These are phyloP conservation scores for Aspergillus oerlinghausenensis DNA, from an alignment of 2,329 filamentous ascomycete species.

Conservation along the genomic window DNA sequence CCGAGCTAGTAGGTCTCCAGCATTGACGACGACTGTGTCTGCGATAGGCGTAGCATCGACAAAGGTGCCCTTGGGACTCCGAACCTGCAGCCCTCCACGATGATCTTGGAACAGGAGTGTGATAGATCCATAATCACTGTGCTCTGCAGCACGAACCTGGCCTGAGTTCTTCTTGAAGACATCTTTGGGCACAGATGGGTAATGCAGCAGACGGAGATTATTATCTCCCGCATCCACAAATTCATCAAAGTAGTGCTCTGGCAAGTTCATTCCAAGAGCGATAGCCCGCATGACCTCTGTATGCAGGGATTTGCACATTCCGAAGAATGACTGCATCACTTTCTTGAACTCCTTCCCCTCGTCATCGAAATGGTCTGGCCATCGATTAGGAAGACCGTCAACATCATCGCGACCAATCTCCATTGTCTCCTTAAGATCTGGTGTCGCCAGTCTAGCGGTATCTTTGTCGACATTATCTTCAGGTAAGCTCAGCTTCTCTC, in stretches of 20 bases:
- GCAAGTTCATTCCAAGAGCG: conserved; percentile 72
- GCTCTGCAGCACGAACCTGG: conserved; percentile 72
- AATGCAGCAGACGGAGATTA: conserved; percentile 70
- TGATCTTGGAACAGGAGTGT: conserved; percentile 54
- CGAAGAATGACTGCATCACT: conserved; percentile 72
- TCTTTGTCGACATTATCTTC: conserved; percentile 55
- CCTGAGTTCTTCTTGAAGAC: conserved; percentile 63
- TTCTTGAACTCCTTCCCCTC: conserved; percentile 60
- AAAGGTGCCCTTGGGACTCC: conserved; percentile 70
- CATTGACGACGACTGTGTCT: conserved; percentile 81
- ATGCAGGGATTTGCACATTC: conserved; percentile 70
- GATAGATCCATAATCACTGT: conserved; percentile 60
- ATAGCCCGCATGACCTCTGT: conserved; percentile 77
- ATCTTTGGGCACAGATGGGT: conserved; percentile 62
- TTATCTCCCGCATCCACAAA: conserved; percentile 69
- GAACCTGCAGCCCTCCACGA: conserved; percentile 56
- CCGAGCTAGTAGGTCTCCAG: conserved; percentile 76
- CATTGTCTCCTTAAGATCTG: conserved; percentile 55
- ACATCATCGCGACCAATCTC: conserved; percentile 60
- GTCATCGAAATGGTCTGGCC: conserved; percentile 58
- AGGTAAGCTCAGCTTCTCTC: conserved; percentile 65
- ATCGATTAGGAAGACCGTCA: conserved; percentile 66
- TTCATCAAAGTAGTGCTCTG: conserved; percentile 68
- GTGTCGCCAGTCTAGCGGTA: conserved; percentile 49
- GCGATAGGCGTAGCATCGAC: conserved; percentile 79